phyloP scores from a whole-genome alignment of 768 basidiomycete species.

The Mycena amicta region DNA sequence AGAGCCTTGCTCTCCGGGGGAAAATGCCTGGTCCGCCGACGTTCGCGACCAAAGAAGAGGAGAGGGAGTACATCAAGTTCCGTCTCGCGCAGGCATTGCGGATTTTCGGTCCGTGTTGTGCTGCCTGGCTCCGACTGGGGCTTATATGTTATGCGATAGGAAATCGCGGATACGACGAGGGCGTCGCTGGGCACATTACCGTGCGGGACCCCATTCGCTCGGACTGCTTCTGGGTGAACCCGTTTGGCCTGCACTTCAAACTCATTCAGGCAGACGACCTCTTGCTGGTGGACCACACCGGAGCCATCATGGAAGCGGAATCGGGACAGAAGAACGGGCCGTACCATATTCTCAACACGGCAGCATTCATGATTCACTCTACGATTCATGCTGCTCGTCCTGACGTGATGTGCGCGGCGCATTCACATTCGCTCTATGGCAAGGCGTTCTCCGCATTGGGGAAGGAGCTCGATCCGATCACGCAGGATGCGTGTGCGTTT shows the following conservation, averaged over 20 bases:
- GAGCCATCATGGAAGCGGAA: slow-evolving; percentile 27
- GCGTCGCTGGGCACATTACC: slow-evolving; percentile 54
- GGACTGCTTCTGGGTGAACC: slow-evolving; percentile 53
- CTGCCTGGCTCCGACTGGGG: background rate
- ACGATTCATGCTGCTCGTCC: slow-evolving; percentile 50
- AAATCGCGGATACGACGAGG: slow-evolving; percentile 48
- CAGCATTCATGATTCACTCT: slow-evolving; percentile 42
- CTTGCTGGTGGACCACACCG: slow-evolving; percentile 44
- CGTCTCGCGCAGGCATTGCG: slow-evolving; percentile 49
- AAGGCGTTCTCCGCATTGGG: slow-evolving; percentile 53
- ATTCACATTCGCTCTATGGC: slow-evolving; percentile 51
- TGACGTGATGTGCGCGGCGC: slow-evolving; percentile 49
- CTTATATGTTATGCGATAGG: slow-evolving; percentile 15
- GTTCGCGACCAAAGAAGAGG: slow-evolving; percentile 37
- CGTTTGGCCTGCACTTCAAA: slow-evolving; percentile 49
- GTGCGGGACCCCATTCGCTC: slow-evolving; percentile 45
- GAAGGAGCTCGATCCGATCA: slow-evolving; percentile 42
- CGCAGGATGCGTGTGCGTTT: slow-evolving; percentile 48
- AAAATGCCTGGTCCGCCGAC: slow-evolving; percentile 31
- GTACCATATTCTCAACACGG: slow-evolving; percentile 31
- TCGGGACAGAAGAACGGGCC: slow-evolving; percentile 24
- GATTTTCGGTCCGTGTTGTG: slow-evolving; percentile 40
- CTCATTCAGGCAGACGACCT: slow-evolving; percentile 47
- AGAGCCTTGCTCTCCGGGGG: background rate
- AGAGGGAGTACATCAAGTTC: slow-evolving; percentile 46